These are phyloP conservation scores for Erysiphe pulchra DNA, from an alignment of 2,329 filamentous ascomycete species.

Conservation along the genomic window DNA sequence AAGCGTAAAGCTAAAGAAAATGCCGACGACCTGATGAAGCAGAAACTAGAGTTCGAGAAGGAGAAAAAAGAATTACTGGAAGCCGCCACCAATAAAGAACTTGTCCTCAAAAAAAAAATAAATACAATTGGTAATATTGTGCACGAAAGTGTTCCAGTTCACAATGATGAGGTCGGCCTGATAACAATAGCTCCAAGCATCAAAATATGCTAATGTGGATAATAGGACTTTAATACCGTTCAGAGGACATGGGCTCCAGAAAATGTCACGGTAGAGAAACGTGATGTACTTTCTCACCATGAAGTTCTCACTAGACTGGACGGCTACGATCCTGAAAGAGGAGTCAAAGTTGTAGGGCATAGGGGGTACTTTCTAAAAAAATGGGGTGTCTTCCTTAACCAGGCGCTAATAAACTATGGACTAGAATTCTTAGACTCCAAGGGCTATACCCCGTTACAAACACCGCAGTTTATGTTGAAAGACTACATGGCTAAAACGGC, in stretches of 20 bases:
- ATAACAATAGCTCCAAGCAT: too few relatives aligned
- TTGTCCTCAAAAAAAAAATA: conserved; percentile 48
- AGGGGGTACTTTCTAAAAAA: conserved; percentile 78
- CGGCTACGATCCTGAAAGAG: conserved; percentile 79
- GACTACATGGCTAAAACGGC: conserved; percentile 96
- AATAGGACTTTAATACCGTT: conserved; percentile 51
- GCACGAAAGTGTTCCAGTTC: conserved; percentile 63
- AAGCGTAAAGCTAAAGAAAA: conserved; percentile 93
- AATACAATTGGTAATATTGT: conserved; percentile 78
- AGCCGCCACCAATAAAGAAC: conserved; percentile 48
- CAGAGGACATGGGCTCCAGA: conserved; percentile 62
- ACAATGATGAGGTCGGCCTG: conserved; percentile 42
- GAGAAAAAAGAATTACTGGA: conserved; percentile 62
- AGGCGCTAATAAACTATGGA: conserved; percentile 86
- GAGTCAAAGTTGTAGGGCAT: conserved; percentile 84
- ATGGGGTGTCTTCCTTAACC: conserved; percentile 77
- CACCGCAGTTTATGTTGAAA: conserved; percentile 83
- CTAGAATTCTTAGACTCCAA: conserved; percentile 63
- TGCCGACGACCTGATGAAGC: conserved; percentile 49
- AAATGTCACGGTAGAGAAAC: conserved; percentile 47
- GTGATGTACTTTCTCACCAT: conserved; percentile 66
- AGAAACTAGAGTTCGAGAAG: conserved; percentile 56
- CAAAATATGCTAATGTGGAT: not conserved
- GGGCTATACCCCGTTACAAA: conserved; percentile 62
- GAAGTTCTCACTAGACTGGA: conserved; percentile 73